These are phyloP conservation scores for Xylaria cubensis DNA, from an alignment of 495 filamentous ascomycete genomes.

Conservation along the genomic window DNA sequence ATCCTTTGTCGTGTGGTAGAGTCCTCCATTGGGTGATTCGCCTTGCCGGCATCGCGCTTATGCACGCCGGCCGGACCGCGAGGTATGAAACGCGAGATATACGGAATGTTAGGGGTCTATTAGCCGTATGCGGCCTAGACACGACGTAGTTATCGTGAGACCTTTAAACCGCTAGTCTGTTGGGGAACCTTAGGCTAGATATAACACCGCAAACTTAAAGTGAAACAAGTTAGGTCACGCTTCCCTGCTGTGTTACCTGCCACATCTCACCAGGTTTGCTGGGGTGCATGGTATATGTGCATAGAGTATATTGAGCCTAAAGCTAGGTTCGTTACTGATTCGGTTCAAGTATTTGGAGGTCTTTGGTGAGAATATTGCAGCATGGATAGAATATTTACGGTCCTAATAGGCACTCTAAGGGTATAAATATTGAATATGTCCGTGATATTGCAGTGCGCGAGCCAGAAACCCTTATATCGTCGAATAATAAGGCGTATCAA, in stretches of 20 bases:
- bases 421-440: background rate
- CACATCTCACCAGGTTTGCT: background rate
- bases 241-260: background rate
- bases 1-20: background rate
- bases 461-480: background rate
- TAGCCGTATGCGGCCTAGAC: background rate
- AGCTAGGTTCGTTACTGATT: no score
- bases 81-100: background rate
- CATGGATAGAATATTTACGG: background rate
- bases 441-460: background rate
- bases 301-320: background rate
- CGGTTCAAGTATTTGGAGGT: background rate
- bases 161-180: background rate
- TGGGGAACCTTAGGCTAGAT: background rate
- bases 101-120: background rate
- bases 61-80: background rate
- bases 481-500: background rate
- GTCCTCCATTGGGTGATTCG: background rate
- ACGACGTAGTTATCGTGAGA: background rate
- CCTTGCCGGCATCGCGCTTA: conserved; percentile 4
- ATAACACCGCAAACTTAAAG: background rate
- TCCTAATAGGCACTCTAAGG: background rate
- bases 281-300: background rate
- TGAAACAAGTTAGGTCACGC: background rate
- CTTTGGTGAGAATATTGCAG: background rate